Percentiles rank a stretch among this genome's conserved stretches.
These are phyloP conservation scores for Alternaria novae-zelandiae DNA, from an alignment of 2,329 filamentous ascomycete species.

Conservation along the genomic window DNA sequence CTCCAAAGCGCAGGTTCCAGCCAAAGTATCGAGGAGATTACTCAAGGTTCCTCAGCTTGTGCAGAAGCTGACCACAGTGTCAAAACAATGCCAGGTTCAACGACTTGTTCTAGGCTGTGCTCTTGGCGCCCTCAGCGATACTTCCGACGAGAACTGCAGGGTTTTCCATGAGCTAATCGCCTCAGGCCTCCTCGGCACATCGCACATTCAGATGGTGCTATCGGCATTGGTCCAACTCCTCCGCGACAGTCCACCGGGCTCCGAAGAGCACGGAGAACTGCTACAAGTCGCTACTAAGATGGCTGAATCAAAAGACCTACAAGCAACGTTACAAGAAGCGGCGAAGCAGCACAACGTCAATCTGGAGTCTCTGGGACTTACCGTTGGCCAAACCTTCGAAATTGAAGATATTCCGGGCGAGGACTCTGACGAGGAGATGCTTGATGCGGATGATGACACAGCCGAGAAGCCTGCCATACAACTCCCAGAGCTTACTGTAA, in stretches of 20 bases:
- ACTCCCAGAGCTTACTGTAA: slow-evolving; percentile 33
- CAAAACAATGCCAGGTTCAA: slow-evolving; percentile 70
- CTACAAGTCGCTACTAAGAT: slow-evolving; percentile 42
- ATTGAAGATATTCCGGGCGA: slow-evolving; percentile 10
- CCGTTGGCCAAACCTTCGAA: slow-evolving; percentile 24
- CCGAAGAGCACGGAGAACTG: slow-evolving; percentile 38
- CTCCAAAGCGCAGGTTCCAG: slow-evolving; percentile 71
- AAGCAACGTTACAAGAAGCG: slow-evolving; percentile 69
- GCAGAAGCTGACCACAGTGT: slow-evolving; percentile 66
- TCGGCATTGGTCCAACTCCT: slow-evolving; percentile 67
- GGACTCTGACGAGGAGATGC: slow-evolving; percentile 58
- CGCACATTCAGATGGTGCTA: slow-evolving; percentile 69
- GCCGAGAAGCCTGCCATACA: slow-evolving; percentile 18
- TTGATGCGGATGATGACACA: slow-evolving; percentile 57
- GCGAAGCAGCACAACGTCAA: slow-evolving; percentile 73
- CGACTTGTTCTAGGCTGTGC: slow-evolving; percentile 76
- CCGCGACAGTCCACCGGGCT: slow-evolving; percentile 27
- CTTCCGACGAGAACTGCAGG: slow-evolving; percentile 24
- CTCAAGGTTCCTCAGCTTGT: slow-evolving; percentile 68
- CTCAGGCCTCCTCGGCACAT: slow-evolving; percentile 65
- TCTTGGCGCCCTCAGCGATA: slow-evolving; percentile 49
- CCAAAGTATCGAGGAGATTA: slow-evolving; percentile 71
- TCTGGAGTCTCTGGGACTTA: slow-evolving; percentile 65
- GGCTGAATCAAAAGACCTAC: slow-evolving; percentile 33
- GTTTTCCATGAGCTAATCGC: slow-evolving; percentile 68